Base-by-base conservation (phyloP, 2,329 filamentous ascomycete species). In the Thyridium curvatum region DNA sequence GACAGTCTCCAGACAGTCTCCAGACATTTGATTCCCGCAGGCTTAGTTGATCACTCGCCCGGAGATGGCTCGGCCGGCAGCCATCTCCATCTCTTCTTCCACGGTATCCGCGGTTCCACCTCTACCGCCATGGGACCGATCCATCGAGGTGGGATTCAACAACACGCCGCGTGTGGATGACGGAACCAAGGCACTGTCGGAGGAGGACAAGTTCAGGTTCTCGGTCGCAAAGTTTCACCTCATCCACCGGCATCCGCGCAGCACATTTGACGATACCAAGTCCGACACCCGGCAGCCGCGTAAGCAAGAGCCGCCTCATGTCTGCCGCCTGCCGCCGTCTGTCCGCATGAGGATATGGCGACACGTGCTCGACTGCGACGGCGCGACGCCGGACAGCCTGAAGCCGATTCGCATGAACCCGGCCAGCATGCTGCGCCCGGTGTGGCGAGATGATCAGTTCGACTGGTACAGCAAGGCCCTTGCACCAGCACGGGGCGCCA, bases 391-490 rank as follows among this genome's bases (percentile, higher is more conserved):
- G 13, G 8, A 28, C 10, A 10, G 21, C 10, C 21, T 26, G 10
- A 41, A 39, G 12, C 35, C 42, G 9, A 30, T 46, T 21, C 40
- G 44, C n/a, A 18, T 46, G 28, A 59, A 51, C 16, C 55, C 59
- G 2, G 37, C 59, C 8, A 46, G 49, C 4, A 54, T 62, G 2
- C 60, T 60, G 18, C 50, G 45, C 2, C 47, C 50, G 12, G 55
- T 53, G 29, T 69, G 65, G 66, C 55, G 55, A 0, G 39, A 44
- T 0, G 47, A 54, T 8, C 55, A 59, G 18, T 61, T 69, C 35
- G 52, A 49, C 9, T 49, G 52, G 0, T 51, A 66, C 0, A 21
- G 43, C 2, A 40, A 44, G 0, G 52, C 56, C 1, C 46, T 64
- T 1, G 16, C 36, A 0, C 45, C 48, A 2, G 35, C 65, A 6